These are phyloP conservation scores for Suaeda aralocaspica DNA, from an alignment of 148 eudicot genomes.

Conservation along the genomic window DNA sequence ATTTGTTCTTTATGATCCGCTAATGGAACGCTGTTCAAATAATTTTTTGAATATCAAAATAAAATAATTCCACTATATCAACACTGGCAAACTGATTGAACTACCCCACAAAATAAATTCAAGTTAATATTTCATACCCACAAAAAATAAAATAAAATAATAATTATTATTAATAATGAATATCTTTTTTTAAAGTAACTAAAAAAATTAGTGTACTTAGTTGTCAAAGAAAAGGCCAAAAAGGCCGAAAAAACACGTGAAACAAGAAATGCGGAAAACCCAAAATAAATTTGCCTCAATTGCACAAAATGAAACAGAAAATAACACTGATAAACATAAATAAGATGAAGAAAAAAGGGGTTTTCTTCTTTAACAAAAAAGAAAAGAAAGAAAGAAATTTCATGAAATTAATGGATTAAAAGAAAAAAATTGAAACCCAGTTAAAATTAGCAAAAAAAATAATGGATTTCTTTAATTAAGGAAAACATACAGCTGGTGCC, in stretches of 20 bases:
- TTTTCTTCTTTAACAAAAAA: too few species aligned
- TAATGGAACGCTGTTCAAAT: slow-evolving; percentile 51
- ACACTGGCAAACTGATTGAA: slow-evolving; percentile 1
- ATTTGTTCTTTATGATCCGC: slow-evolving; percentile 53
- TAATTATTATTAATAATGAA: neutral
- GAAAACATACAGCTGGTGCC: slow-evolving; percentile 38
- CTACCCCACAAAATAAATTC: slow-evolving; percentile 22
- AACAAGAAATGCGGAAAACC: slow-evolving; percentile 14
- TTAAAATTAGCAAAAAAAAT: neutral
- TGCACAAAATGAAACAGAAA: neutral
- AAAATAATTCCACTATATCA: slow-evolving; percentile 8
- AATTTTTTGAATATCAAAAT: neutral
- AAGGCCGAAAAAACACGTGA: slow-evolving; percentile 20
- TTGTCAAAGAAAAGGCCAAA: slow-evolving; percentile 23
- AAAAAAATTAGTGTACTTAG: neutral
- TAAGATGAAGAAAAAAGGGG: too few species aligned
- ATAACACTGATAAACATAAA: neutral
- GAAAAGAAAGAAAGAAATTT: neutral
- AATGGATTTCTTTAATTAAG: neutral
- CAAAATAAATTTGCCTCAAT: slow-evolving; percentile 4
- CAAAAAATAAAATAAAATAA: neutral
- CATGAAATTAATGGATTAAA: neutral
- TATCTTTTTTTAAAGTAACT: neutral
- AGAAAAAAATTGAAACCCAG: slow-evolving; percentile 1
- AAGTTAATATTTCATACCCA: too few species aligned